These are phyloP conservation scores for Tuber indicum DNA, from an alignment of 495 filamentous ascomycete species.

Conservation along the genomic window DNA sequence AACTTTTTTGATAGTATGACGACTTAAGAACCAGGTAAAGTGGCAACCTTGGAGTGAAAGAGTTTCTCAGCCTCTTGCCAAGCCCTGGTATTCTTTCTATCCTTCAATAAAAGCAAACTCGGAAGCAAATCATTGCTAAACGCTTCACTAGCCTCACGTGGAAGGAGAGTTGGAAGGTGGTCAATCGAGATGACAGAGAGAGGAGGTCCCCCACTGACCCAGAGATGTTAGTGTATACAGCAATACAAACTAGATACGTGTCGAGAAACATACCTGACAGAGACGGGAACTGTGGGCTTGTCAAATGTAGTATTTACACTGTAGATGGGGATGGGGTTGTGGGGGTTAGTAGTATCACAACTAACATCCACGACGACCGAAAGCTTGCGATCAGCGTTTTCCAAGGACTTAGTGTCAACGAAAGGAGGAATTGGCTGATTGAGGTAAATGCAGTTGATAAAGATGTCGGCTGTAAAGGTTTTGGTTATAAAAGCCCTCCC, in stretches of 20 bases:
- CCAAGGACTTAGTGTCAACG: conserved; percentile 63
- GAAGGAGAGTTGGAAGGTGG: conserved; percentile 79
- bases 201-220: conserved; percentile 51
- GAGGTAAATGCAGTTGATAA: conserved; percentile 92
- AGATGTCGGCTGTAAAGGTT: conserved; percentile 53
- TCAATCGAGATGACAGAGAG: conserved; percentile 81
- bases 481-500: conserved; percentile 10
- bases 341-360: conserved; percentile 66
- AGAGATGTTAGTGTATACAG: conserved; percentile 2
- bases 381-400: conserved; percentile 62
- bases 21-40: conserved; percentile 44
- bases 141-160: conserved; percentile 78
- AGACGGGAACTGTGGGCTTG: conserved; percentile 72
- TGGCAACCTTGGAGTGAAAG: conserved; percentile 76
- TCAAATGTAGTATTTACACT: conserved; percentile 71
- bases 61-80: conserved; percentile 79
- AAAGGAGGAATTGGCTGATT: conserved; percentile 62
- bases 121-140: conserved; percentile 77
- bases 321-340: conserved; percentile 82
- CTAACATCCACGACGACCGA: conserved; percentile 84
- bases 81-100: conserved; percentile 63
- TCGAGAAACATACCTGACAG: conserved; percentile 41
- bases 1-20: background rate
- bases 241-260: background rate
- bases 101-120: conserved; percentile 68